Base-by-base conservation (phyloP, 2,329 filamentous ascomycete genomes). In the Talaromyces amestolkiae region DNA sequence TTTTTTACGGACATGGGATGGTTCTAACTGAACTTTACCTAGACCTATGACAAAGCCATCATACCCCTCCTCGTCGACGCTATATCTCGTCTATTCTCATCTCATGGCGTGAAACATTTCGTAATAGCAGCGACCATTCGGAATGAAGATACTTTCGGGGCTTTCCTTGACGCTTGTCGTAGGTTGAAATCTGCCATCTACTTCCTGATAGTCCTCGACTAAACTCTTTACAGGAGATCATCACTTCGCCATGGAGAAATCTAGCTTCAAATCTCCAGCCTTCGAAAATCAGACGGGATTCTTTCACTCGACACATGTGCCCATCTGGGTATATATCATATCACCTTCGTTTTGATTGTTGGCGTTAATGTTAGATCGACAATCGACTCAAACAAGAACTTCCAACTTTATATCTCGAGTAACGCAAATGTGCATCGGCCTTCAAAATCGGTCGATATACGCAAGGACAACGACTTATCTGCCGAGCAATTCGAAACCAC, bases 31-130 rank as follows among this genome's bases (percentile, higher is more conserved):
- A 59, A 7, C 2, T 43, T 11, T 37, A 19, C 22, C 19, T 59
- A 89, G 87, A 88, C 85, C 51, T 89, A 89, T 73, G 86, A 89
- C 72, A 82, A 81, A 68, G 77, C 80, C 37, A 82, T 85, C 54
- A 83, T 88, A 67, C 82, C 83, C n/a, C 81, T 83, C 22, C 79
- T 89, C 19, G 78, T 87, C 31, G 80, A 81, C 49, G 87, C 86
- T 3, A 73, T 89, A 61, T 76, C 79, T 43, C 79, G 84, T 68
- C 81, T 89, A 43, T 86, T 88, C 70, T 80, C 84, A 45, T 78
- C 84, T 68, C 83, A 84, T 67, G 74, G 80, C 17, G 71, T 80
- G 35, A 74, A 86, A 56, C 72, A 83, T 53, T 84, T 88, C 54
- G 76, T 90, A 64, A 85, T 89, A 67, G 82, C 86, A 3, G 84